Base-by-base conservation (phyloP, 2,329 filamentous ascomycete genomes). In the Metarhizium brunneum region DNA sequence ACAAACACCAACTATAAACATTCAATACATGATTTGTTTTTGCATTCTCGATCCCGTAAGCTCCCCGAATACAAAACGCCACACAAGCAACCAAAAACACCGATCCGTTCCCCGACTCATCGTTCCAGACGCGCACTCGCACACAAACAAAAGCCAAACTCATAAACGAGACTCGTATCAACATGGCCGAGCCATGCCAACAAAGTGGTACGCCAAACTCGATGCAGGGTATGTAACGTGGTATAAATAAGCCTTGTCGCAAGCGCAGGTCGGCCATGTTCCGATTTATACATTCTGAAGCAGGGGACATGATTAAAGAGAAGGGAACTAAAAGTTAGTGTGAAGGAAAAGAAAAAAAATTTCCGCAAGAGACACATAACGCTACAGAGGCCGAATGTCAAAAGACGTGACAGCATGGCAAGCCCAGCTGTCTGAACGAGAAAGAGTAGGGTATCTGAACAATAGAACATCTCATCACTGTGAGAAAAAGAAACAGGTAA, bases 141-240 rank as follows among this genome's bases (percentile, higher is more conserved):
- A 30, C 11, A 18, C 14, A 43, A 50, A 25, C 49, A 48, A 45
- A 35, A 51, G 5, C 14, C 42, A 30, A 47, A 6, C 36, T 32
- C 40, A 53, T 32, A 53, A 36, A 53, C 8, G 18, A 4, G 36
- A n/a, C 13, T n/a, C 32, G 42, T 18, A 36, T 30, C 20, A 25
- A 47, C 6, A 48, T 16, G 20, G 45, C 18, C 13, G 45, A 29
- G 8, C 45, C 45, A 29, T 30, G 45, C 30, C 25, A 14, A n/a
- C 25, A 48, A 30, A 48, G 14, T n/a, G 56, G 61, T 45, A 56
- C 64, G 64, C 64, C 64, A 52, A 60, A 59, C 61, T 61, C 55
- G 57, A 65, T 65, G 64, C 61, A 62, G 64, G 64, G 62, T 65
- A 65, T 65, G 63, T 63, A 29, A 48, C 6, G 20, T 29, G 10